These are phyloP conservation scores for Curvularia sp. DNA, from an alignment of 2,329 filamentous ascomycete genomes.

Conservation along the genomic window DNA sequence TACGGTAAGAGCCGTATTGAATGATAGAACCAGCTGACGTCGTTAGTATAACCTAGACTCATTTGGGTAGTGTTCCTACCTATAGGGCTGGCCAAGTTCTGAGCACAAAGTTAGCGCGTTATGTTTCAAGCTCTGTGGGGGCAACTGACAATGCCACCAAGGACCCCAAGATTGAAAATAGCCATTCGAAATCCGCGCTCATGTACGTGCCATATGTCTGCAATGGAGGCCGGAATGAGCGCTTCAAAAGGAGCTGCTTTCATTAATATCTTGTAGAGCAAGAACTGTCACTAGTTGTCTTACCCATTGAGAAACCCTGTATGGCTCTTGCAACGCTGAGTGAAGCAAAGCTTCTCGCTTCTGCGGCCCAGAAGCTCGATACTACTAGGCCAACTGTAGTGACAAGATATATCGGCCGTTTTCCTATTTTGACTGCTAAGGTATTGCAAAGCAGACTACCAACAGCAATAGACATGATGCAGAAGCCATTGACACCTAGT, in stretches of 20 bases:
- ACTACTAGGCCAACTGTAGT: conserved; percentile 32
- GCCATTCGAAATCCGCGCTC: conserved; percentile 35
- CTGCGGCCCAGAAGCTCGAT: conserved; percentile 36
- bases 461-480: conserved; percentile 29
- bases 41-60: neutral
- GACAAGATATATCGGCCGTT: conserved; percentile 30
- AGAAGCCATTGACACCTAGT: conserved; percentile 31
- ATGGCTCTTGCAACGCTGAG: conserved; percentile 29
- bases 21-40: conserved; percentile 29
- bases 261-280: neutral
- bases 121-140: no score
- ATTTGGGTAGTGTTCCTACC: conserved; percentile 3
- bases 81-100: conserved; percentile 35
- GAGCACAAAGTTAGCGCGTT: neutral
- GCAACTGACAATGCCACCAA: conserved; percentile 31
- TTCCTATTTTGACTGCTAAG: conserved; percentile 32
- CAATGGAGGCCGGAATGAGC: conserved; percentile 34
- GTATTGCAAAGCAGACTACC: conserved; percentile 35
- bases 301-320: conserved; percentile 34
- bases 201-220: conserved; percentile 37
- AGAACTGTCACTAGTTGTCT: neutral
- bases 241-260: conserved; percentile 33
- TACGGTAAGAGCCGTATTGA: conserved; percentile 28
- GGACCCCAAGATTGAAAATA: conserved; percentile 36
- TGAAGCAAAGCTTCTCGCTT: conserved; percentile 30